phyloP scores from a whole-genome alignment of 164 flowering plant species.

The Dillenia suffruticosa region DNA sequence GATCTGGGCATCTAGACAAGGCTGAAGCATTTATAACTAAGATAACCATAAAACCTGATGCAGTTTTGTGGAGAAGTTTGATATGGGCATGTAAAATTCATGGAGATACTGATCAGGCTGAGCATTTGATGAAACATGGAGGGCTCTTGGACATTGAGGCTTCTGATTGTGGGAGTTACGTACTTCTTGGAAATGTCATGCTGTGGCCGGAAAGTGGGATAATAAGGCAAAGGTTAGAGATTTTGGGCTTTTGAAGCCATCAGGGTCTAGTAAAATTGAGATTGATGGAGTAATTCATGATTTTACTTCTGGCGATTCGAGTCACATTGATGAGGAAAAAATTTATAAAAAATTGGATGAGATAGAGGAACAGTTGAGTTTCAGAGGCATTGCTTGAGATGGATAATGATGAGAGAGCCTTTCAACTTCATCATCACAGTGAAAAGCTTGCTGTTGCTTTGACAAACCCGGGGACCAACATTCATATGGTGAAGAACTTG shows the following conservation, averaged over 20 bases:
- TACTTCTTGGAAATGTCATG: conserved; percentile 39
- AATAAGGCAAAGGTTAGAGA: conserved; percentile 39
- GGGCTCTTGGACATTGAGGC: conserved; percentile 19
- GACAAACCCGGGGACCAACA: conserved; percentile 20
- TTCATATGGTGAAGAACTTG: conserved; percentile 34
- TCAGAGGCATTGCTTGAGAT: conserved; percentile 40
- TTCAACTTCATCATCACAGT: conserved; percentile 36
- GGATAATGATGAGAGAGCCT: conserved; percentile 36
- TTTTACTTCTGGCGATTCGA: conserved; percentile 40
- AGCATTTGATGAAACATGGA: conserved; percentile 25
- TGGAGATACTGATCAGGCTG: conserved; percentile 28
- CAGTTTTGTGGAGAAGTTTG: conserved; percentile 36
- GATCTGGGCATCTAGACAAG: conserved; percentile 36
- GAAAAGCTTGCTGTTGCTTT: conserved; percentile 48
- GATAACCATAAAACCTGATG: conserved; percentile 42
- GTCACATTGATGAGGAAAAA: conserved; percentile 32
- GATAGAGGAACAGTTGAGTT: conserved; percentile 24
- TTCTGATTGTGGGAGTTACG: conserved; percentile 31
- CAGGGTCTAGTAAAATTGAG: conserved; percentile 42
- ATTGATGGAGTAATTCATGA: conserved; percentile 37
- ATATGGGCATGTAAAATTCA: conserved; percentile 41
- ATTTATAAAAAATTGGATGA: conserved; percentile 36
- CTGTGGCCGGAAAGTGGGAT: conserved; percentile 40
- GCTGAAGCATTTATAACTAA: conserved; percentile 40
- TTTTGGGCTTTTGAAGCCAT: conserved; percentile 32